Percentiles rank a stretch among this genome's conserved stretches.
These are phyloP conservation scores for Cenchrus purpureus DNA, from an alignment of 176 grass and related monocot genomes.

Conservation along the genomic window DNA sequence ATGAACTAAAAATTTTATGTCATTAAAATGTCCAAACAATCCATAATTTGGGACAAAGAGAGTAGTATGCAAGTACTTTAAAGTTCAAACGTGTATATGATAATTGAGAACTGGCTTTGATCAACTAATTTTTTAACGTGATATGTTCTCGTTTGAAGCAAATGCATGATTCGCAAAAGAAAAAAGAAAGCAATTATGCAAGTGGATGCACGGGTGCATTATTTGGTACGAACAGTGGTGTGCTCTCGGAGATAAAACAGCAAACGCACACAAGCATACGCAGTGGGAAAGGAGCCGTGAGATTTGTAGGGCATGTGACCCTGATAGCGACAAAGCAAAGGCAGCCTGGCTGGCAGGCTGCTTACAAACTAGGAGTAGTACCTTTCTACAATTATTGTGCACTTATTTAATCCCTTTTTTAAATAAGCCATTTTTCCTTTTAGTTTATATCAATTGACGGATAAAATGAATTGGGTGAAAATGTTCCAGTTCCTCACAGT, in stretches of 20 bases:
- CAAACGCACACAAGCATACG: background rate
- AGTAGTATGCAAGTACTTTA: background rate
- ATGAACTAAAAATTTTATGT: too few relatives aligned
- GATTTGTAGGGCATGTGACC: slow-evolving; percentile 36
- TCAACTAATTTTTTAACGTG: background rate
- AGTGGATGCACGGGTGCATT: slow-evolving; percentile 9
- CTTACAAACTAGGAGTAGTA: slow-evolving; percentile 16
- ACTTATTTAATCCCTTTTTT: background rate
- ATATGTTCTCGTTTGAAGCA: background rate
- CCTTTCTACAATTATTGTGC: background rate
- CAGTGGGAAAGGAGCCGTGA: background rate
- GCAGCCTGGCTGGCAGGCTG: slow-evolving; percentile 14
- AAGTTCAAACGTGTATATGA: background rate
- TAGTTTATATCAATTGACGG: too few relatives aligned
- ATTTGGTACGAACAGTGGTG: background rate
- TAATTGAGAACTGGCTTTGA: background rate
- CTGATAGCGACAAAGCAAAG: slow-evolving; percentile 5
- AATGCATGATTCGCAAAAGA: too few relatives aligned
- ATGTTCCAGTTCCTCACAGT: background rate
- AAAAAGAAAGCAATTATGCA: background rate
- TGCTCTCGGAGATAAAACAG: background rate
- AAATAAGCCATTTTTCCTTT: background rate
- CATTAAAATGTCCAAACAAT: too few relatives aligned
- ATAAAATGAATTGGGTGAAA: slow-evolving; percentile 23
- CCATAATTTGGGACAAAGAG: too few relatives aligned